Evolutionary conservation across 306 rosid genomes (phyloP), one percentile per base, ranked within the genome.

Genomic region (Pterocarpus macrocarpus): DNA sequence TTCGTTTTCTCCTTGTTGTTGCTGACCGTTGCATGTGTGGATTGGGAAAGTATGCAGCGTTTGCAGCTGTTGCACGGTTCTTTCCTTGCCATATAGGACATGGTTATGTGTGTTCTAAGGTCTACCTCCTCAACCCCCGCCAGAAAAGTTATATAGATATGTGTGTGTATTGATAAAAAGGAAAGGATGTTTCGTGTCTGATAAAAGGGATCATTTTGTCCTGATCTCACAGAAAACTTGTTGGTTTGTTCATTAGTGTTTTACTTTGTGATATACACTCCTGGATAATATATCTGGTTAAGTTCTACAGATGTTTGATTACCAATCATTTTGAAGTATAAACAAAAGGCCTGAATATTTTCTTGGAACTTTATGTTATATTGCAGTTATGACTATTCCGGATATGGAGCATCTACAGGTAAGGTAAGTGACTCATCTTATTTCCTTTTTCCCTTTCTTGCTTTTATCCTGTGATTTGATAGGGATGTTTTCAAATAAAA

Each of bases 331-430:
- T 73, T 61, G 17, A 30, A 41, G 59, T 76, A 15, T 53, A 39
- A 77, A 36, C 4, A 8, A 17, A 65, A 57, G 13, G 36, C 34
- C 69, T 61, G 8, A 64, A 61, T 56, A 43, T 71, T 68, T 81
- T 74, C 72, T 78, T 73, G 55, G 76, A 69, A 61, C 44, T 59
- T 65, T 80, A 32, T 85, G 85, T 70, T 73, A 6, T 76, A 28
- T 84, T 86, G 87, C 94, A 96, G 99, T 87, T 96, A 96, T 69
- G 99, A 96, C 87, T 96, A 94, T 84, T 96, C 99, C 55, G 99
- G 99, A 44, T 96, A 96, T 64, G 99, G 99, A 81, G 92, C 91
- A 64, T 96, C 98, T 38, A 79, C 94, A 28, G 99, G 99, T 76
- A 96, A 96, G 97, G 99, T 96, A 86, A 83, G 98, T 77, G 47